These are phyloP conservation scores for Chlorella sp. DNA, from an alignment of 139 green algal species.

Conservation along the genomic window DNA sequence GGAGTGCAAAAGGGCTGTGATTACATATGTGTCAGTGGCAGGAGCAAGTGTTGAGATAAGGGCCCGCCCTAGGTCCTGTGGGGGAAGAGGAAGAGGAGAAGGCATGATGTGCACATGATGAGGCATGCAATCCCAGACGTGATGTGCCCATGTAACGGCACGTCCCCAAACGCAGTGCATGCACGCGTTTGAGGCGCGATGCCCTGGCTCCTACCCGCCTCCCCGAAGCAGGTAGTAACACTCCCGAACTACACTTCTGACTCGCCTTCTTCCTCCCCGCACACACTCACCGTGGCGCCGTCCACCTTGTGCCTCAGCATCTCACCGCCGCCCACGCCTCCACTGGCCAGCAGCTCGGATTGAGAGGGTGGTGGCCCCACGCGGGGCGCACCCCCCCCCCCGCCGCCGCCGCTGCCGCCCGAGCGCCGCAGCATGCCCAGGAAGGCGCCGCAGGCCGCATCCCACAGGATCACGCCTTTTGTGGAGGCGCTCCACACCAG, in stretches of 20 bases:
- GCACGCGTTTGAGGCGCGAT: too few relatives aligned
- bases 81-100: too few relatives aligned
- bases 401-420: not conserved
- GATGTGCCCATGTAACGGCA: too few relatives aligned
- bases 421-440: conserved; percentile 35
- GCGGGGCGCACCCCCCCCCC: not conserved
- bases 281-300: not conserved
- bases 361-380: not conserved
- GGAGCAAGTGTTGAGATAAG: not conserved
- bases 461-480: conserved; percentile 68
- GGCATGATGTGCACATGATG: not conserved
- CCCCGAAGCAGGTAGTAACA: too few relatives aligned
- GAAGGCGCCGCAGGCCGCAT: conserved; percentile 53
- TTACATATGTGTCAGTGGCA: not conserved
- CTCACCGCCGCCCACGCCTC: not conserved
- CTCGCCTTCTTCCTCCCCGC: too few relatives aligned
- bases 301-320: not conserved
- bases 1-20: not conserved
- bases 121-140: too few relatives aligned
- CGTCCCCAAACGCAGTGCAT: too few relatives aligned
- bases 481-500: conserved; percentile 69
- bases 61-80: too few relatives aligned
- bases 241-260: too few relatives aligned
- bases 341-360: not conserved
- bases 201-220: too few relatives aligned